Percentiles rank a stretch among this genome's conserved stretches.
Conservation (phyloP, 257 asterid genomes). For the Plectranthus barbatus region DNA sequence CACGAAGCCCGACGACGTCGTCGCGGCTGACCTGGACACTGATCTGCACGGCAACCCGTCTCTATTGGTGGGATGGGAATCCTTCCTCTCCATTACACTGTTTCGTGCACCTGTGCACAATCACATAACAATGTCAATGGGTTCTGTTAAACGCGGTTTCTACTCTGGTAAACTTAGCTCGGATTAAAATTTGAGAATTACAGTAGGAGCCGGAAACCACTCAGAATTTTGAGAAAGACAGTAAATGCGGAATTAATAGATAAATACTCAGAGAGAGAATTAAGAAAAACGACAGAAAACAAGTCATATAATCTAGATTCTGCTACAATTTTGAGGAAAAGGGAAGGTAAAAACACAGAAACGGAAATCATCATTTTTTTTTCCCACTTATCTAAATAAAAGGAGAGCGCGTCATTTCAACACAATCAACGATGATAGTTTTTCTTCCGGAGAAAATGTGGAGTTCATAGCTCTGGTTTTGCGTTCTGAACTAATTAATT, state of each 20-base stretch:
- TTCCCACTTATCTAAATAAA: neutral
- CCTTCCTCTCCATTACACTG: conserved; percentile 51
- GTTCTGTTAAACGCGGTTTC: conserved; percentile 16
- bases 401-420: neutral
- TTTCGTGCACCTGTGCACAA: conserved; percentile 22
- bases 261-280: too few relatives aligned
- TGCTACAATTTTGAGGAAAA: neutral
- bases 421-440: neutral
- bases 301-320: too few relatives aligned
- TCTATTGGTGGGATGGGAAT: conserved; percentile 20
- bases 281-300: neutral
- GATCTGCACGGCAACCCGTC: conserved; percentile 48
- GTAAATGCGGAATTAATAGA: neutral
- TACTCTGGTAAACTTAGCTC: too few relatives aligned
- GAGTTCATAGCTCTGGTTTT: neutral
- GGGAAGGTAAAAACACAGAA: neutral
- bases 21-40: conserved; percentile 32
- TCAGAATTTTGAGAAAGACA: neutral
- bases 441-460: neutral
- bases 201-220: neutral
- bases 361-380: neutral
- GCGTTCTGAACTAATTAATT: neutral
- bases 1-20: conserved; percentile 59
- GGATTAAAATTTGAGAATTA: neutral
- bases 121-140: neutral